Base-by-base conservation (phyloP, 768 basidiomycete species). In the Leucogyrophana mollusca region DNA sequence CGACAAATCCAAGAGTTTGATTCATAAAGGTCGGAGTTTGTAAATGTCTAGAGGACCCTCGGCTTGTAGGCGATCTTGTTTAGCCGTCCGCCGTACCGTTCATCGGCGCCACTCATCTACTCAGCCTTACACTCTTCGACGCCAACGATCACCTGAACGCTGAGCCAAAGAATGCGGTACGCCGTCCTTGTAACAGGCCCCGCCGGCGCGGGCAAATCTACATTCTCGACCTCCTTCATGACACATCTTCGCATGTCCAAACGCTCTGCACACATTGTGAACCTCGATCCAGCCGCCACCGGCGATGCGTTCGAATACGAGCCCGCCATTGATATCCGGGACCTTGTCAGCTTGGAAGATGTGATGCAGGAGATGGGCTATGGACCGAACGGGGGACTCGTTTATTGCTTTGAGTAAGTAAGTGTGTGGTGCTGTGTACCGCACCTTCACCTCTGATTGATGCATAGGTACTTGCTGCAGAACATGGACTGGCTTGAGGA, bases 401-500 rank as follows among this genome's bases (percentile, higher is more conserved):
- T 99, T 46, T 97, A 97, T 63, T 98, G 96, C 72, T 99, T 99
- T 67, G 96, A 99, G 96, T 98, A 79, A 85, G 93, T 84, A 66
- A 80, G 79, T 80, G 72, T 40, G 37, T 49, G 37, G 43, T 22
- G 45, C 20, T 40, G 1, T 37, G 24, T 9, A 44, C 23, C 23
- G 49, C 24, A 1, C n/a, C 10, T 33, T 14, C 14, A 43, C 17
- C 18, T 27, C 1, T 44, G 40, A 21, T n/a, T 37, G 25, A 20
- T 40, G 39, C n/a, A 18, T 49, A 99, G 96, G 66, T 98, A 98
- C 74, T 77, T 99, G 44, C 69, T 96, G 54, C 82, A 98, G 62
- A 96, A 99, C 60, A 88, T 99, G 72, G 96, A 98, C 66, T 99
- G 96, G 96, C 74, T 98, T 23, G 90, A 96, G 56, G 95, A 98